Percentiles rank a stretch among this genome's conserved stretches.
Conservation (phyloP, 1,284 basidiomycete species). For the Fomes fomentarius region DNA sequence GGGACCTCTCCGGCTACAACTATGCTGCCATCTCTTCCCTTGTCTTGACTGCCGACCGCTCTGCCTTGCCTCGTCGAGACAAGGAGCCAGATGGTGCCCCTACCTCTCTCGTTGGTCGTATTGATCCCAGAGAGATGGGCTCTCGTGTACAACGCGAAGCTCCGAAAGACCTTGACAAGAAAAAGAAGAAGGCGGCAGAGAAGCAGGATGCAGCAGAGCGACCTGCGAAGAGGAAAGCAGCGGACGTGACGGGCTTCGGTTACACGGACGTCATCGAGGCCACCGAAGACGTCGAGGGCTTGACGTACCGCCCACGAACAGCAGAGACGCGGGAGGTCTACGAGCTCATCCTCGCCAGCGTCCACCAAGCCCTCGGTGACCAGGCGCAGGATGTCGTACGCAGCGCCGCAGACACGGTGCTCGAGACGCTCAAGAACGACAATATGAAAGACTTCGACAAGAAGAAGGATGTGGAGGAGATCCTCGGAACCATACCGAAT, state of each 20-base stretch:
- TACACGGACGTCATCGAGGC: constrained; percentile 92
- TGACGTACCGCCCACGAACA: constrained; percentile 92
- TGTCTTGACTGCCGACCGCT: constrained; percentile 82
- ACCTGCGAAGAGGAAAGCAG: constrained; percentile 51
- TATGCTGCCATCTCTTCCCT: constrained; percentile 90
- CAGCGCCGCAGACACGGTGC: constrained; percentile 89
- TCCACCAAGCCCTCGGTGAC: constrained; percentile 88
- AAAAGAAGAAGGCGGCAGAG: constrained; percentile 82
- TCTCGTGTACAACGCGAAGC: constrained; percentile 83
- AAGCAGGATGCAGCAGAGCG: constrained; percentile 60
- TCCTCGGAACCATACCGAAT: constrained; percentile 71
- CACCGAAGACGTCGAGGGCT: constrained; percentile 90
- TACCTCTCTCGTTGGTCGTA: constrained; percentile 90
- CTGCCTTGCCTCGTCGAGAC: constrained; percentile 77
- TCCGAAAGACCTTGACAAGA: constrained; percentile 94
- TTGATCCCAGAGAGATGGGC: constrained; percentile 93
- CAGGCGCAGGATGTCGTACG: constrained; percentile 96
- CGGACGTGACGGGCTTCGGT: constrained; percentile 66
- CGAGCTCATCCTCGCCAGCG: constrained; percentile 86
- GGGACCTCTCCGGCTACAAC: constrained; percentile 85
- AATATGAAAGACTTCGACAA: constrained; percentile 96
- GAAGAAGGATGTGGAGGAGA: constrained; percentile 91
- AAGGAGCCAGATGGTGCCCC: constrained; percentile 97
- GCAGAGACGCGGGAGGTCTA: constrained; percentile 95
- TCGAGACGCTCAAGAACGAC: constrained; percentile 92